phyloP scores from a whole-genome alignment of 768 basidiomycete genomes.

The Amanita rimosa region DNA sequence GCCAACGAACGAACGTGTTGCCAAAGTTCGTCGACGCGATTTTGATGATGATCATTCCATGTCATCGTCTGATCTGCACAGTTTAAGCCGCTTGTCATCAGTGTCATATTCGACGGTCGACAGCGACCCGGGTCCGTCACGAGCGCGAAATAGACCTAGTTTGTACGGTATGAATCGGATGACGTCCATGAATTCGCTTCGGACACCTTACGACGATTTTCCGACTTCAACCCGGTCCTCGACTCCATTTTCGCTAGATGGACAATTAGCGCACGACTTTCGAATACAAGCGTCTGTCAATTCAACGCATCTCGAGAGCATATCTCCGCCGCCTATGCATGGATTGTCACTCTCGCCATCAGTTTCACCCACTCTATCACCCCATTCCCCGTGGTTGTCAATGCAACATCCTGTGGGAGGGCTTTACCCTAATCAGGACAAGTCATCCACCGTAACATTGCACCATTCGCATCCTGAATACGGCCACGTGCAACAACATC shows the following conservation, averaged over 20 bases:
- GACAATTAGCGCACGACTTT: slow-evolving; percentile 68
- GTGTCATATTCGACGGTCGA: slow-evolving; percentile 79
- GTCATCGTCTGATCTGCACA: slow-evolving; percentile 80
- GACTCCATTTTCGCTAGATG: slow-evolving; percentile 68
- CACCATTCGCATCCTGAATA: slow-evolving; percentile 21
- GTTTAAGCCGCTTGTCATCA: slow-evolving; percentile 60
- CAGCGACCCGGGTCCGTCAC: slow-evolving; percentile 74
- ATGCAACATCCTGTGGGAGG: slow-evolving; percentile 30
- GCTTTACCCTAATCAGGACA: slow-evolving; percentile 21
- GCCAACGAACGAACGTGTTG: slow-evolving; percentile 46
- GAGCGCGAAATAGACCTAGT: slow-evolving; percentile 51
- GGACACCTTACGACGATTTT: slow-evolving; percentile 66
- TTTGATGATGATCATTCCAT: slow-evolving; percentile 88
- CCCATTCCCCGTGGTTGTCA: slow-evolving; percentile 44
- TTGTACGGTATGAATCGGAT: slow-evolving; percentile 62
- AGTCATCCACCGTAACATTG: slow-evolving; percentile 25
- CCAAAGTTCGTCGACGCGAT: slow-evolving; percentile 73
- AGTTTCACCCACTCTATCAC: slow-evolving; percentile 33
- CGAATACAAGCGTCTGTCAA: slow-evolving; percentile 61
- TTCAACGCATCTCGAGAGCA: slow-evolving; percentile 44
- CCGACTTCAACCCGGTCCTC: slow-evolving; percentile 67
- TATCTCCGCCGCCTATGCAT: slow-evolving; percentile 72
- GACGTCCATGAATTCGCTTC: slow-evolving; percentile 65
- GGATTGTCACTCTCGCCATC: slow-evolving; percentile 62
- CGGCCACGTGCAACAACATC: slow-evolving; percentile 25